Base-by-base conservation (phyloP, 2,329 filamentous ascomycete species). In the Cytospora chrysosperma region DNA sequence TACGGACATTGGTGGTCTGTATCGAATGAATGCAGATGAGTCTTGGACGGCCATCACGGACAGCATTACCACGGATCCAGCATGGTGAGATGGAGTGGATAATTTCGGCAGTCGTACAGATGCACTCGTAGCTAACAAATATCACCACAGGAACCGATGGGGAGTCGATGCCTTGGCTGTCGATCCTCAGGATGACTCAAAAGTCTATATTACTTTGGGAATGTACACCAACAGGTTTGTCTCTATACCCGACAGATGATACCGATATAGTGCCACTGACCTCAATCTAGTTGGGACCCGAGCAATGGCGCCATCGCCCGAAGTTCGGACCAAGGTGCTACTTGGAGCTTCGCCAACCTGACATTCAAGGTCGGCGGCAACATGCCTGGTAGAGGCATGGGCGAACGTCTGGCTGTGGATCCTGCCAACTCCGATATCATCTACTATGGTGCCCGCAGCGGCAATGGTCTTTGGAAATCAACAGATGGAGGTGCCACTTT, bases 291-390 rank as follows among this genome's bases (percentile, higher is more conserved):
- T 34, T 65, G 75, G 76, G 85, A 87, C 62, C 82, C 84, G 1
- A 83, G 81, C 61, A 77, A 79, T 5, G 84, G 83, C 9, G 76
- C 81, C 9, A 85, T 87, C 43, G 78, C 85, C 34, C 78, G 80
- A 30, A 85, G 82, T 10, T 80, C 77, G 10, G 82, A 87, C 67
- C 76, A 79, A 67, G 85, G 85, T 1, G 73, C 72, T 3, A 85
- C 83, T 0, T 87, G 82, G 81, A 69, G 74, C 1, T 74, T 77
- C 24, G 79, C 81, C 0, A 73, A 75, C 7, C 75, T 87, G 0
- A 77, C 82, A 2, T 87, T 87, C 75, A 87, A 87, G 70, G 82
- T 85, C 53, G 84, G 84, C 9, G 84, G 84, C 0, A 87, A 87
- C 69, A 86, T 86, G 83, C 84, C 84, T 9, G 85, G 85, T 2